Percentiles rank a stretch among this genome's conserved stretches.
These are phyloP conservation scores for Fusarium hostae DNA, from an alignment of 2,329 filamentous ascomycete genomes.

Conservation along the genomic window DNA sequence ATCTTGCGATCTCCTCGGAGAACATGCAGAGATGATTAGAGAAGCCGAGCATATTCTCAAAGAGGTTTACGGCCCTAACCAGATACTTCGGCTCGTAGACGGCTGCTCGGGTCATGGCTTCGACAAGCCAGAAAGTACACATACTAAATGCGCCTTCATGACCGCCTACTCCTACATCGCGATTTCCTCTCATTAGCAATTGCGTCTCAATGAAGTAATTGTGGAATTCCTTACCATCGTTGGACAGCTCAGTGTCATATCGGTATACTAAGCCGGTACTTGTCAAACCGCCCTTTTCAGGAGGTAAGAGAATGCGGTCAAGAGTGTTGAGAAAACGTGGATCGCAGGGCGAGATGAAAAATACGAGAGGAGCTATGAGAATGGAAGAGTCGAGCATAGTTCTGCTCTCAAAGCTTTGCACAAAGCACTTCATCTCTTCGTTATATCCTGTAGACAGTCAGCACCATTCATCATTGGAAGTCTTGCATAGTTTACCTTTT, in stretches of 20 bases:
- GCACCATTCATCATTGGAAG: background rate
- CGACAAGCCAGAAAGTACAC: conserved; percentile 87
- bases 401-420: conserved; percentile 79
- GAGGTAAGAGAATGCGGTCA: conserved; percentile 75
- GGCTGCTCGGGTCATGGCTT: conserved; percentile 77
- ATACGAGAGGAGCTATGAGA: conserved; percentile 80
- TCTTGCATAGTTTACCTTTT: conserved; percentile 57
- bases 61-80: conserved; percentile 71
- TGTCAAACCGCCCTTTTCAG: conserved; percentile 79
- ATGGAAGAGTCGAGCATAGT: conserved; percentile 79
- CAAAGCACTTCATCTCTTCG: conserved; percentile 73
- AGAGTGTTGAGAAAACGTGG: conserved; percentile 79
- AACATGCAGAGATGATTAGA: conserved; percentile 83
- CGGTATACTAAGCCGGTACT: conserved; percentile 80
- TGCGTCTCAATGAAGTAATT: background rate
- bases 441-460: conserved; percentile 68
- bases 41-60: conserved; percentile 82
- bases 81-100: conserved; percentile 74
- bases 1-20: conserved; percentile 79
- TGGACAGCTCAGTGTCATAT: conserved; percentile 74
- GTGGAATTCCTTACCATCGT: conserved; percentile 68
- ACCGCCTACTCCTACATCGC: conserved; percentile 71
- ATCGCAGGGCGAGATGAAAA: conserved; percentile 82
- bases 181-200: conserved; percentile 7
- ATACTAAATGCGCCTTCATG: conserved; percentile 81